A percentile compares a stretch with the other conserved stretches of the same genome.
Evolutionary conservation across 2,329 filamentous ascomycete genomes (phyloP).

Genomic region (Sporothrix pseudoabietina): DNA sequence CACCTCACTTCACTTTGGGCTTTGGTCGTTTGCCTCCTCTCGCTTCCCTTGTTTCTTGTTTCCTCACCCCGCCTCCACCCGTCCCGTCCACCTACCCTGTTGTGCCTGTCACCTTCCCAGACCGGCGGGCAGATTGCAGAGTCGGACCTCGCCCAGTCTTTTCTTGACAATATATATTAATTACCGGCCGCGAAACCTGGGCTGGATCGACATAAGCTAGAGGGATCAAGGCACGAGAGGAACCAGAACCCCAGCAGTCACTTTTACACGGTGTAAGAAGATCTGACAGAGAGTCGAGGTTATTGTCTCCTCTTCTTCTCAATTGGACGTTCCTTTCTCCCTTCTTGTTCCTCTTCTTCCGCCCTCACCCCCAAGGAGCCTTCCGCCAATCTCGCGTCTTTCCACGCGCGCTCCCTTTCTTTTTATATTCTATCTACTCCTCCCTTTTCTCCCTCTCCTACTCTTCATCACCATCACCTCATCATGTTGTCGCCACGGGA

Average conservation of each 20-base stretch:
- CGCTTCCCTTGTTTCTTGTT: slow-evolving; percentile 9
- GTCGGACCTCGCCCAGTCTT: slow-evolving; percentile 7
- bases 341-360: background rate
- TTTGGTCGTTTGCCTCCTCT: background rate
- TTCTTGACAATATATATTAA: slow-evolving; percentile 20
- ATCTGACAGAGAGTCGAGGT: background rate
- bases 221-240: slow-evolving; percentile 3
- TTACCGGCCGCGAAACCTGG: slow-evolving; percentile 10
- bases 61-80: slow-evolving; percentile 7
- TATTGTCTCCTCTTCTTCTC: slow-evolving; percentile 5
- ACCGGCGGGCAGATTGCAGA: background rate
- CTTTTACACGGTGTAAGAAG: slow-evolving; percentile 3
- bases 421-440: background rate
- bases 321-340: background rate
- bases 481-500: slow-evolving; percentile 37
- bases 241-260: background rate
- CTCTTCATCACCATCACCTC: background rate
- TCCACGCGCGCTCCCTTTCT: background rate
- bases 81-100: background rate
- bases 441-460: background rate
- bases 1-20: background rate
- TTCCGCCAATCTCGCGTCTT: background rate
- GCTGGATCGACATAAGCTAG: slow-evolving; percentile 16
- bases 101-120: slow-evolving; percentile 9
- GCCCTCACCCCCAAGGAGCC: background rate